Evolutionary conservation across 768 basidiomycete species (phyloP).

Genomic region (Saitozyma sp.): DNA sequence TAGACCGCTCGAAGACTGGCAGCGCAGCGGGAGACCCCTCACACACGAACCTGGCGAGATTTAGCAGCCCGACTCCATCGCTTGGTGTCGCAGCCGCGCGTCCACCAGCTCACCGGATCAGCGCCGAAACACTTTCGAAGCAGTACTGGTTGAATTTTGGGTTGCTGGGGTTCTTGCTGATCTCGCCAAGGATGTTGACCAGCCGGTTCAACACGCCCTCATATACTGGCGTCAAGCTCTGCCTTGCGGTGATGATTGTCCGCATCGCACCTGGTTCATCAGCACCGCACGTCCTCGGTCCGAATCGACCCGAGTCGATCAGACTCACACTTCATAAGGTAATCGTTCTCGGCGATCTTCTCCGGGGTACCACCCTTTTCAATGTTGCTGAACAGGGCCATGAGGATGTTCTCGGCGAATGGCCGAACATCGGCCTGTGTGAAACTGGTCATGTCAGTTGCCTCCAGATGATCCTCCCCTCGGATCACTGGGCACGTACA

Average conservation of each 20-base stretch:
- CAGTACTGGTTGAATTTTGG: constrained; percentile 97
- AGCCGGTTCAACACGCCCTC: constrained; percentile 69
- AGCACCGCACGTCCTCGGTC: background rate
- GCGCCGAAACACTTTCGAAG: constrained; percentile 91
- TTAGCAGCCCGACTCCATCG: background rate
- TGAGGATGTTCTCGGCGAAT: constrained; percentile 67
- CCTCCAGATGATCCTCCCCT: background rate
- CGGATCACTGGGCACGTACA: constrained; percentile 69
- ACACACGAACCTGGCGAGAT: constrained; percentile 68
- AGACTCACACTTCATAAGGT: constrained; percentile 88
- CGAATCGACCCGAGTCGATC: no score
- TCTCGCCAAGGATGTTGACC: constrained; percentile 77
- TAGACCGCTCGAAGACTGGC: constrained; percentile 70
- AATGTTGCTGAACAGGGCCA: constrained; percentile 73
- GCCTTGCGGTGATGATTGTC: constrained; percentile 83
- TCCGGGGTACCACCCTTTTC: constrained; percentile 77
- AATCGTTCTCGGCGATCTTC: constrained; percentile 95
- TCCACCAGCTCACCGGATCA: constrained; percentile 66
- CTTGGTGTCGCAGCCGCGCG: background rate
- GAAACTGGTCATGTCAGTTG: constrained; percentile 61
- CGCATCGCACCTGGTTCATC: constrained; percentile 77
- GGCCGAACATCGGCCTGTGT: constrained; percentile 81
- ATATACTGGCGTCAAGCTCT: constrained; percentile 69
- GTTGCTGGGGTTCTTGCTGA: constrained; percentile 95
- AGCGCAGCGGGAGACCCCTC: constrained; percentile 68